phyloP scores from a whole-genome alignment of 176 grass and related monocot genomes.

The Musa itinerans region DNA sequence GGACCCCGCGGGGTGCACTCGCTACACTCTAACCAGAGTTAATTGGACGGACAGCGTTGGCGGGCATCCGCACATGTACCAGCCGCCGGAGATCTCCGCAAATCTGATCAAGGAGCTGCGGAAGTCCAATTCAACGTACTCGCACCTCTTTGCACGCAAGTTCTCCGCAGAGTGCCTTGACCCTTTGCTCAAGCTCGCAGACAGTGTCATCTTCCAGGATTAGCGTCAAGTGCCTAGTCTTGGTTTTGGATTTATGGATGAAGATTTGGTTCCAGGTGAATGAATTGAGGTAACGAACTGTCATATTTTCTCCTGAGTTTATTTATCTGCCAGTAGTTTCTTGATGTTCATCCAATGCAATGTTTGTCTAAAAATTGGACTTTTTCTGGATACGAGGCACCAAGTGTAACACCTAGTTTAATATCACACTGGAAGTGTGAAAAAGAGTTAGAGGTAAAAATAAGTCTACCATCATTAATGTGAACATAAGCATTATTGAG shows the following conservation, averaged over 20 bases:
- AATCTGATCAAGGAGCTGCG: slow-evolving; percentile 70
- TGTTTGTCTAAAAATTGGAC: too few relatives aligned
- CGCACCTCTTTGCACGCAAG: slow-evolving; percentile 74
- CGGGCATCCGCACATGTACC: slow-evolving; percentile 72
- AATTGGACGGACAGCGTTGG: slow-evolving; percentile 69
- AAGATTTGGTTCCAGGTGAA: not conserved
- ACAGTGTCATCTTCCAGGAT: slow-evolving; percentile 60
- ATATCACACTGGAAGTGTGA: too few relatives aligned
- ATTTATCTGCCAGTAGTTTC: too few relatives aligned
- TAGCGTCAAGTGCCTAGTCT: slow-evolving; percentile 5
- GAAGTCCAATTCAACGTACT: slow-evolving; percentile 79
- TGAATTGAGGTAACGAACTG: not conserved
- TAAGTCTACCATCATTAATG: too few relatives aligned
- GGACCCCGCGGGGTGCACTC: slow-evolving; percentile 57
- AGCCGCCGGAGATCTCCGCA: slow-evolving; percentile 44
- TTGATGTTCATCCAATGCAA: too few relatives aligned
- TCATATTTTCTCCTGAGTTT: too few relatives aligned
- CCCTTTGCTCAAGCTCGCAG: slow-evolving; percentile 58
- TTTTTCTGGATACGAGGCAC: too few relatives aligned
- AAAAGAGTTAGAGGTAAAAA: too few relatives aligned
- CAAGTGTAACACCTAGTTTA: too few relatives aligned
- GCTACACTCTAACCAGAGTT: slow-evolving; percentile 75
- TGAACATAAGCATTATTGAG: too few relatives aligned
- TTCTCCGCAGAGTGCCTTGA: slow-evolving; percentile 46
- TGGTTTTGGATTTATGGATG: not conserved